Evolutionary conservation across 1,139 yeast genomes (phyloP), one percentile per base, ranked within the genome.

Genomic region (Saccharomyces hybrid): DNA sequence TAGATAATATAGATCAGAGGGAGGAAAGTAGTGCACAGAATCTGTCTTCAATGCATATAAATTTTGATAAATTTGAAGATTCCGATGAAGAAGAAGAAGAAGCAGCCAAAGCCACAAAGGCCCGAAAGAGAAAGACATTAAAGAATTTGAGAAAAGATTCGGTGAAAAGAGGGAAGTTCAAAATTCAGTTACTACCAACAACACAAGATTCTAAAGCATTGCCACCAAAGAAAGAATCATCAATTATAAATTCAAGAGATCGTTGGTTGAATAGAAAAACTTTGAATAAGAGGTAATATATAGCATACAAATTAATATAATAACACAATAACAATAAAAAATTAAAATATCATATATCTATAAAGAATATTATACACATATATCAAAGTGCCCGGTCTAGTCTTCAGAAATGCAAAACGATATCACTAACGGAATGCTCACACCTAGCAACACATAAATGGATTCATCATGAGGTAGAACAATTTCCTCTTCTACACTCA

Each of bases 191-290:
- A 4, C 51, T 67, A 44, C 51, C 64, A 5, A 49, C 62, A 9
- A 41, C 56, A n/a, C 42, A 51, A 21, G 51, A 50, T 11, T 27
- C 53, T 11, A 59, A 55, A 24, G 52, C 61, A 8, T 53, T 66
- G 62, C 69, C 71, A 3, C 86, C 85, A 8, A 72, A 72, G 48
- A 76, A 78, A 48, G 81, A 78, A 56, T 64, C 69, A 24, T 67
- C 71, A 48, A 72, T 78, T 11, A 66, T 78, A 52, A 73, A 69
- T 50, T 71, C 77, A 31, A 80, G 76, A 64, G 79, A 78, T 53
- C 78, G 79, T 62, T 84, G 88, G 88, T 71, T 84, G 59, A 78
- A 76, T 61, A 77, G 89, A 66, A 81, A 77, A 61, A 72, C 82
- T 21, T 68, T 83, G 54, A 63, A 61, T 24, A 67, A 68, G 50